Conservation (phyloP, 2,329 filamentous ascomycete species). For the Talaromyces islandicus region DNA sequence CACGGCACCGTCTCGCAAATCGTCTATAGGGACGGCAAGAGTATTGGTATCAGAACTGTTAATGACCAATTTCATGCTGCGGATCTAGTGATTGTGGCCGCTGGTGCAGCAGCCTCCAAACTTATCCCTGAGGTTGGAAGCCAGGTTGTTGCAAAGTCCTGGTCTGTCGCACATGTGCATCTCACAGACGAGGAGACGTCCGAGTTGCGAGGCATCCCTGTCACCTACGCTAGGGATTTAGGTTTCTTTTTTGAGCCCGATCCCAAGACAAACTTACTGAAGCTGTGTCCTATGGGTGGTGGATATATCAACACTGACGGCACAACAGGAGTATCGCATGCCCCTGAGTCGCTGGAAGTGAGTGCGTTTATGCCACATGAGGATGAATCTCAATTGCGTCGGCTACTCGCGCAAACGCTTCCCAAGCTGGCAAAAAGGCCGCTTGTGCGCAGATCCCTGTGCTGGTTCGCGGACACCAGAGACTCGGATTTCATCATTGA, state of each 20-base stretch:
- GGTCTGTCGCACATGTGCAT: slow-evolving; percentile 56
- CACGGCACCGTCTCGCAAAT: slow-evolving; percentile 17
- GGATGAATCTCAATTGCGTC: slow-evolving; percentile 49
- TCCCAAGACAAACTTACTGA: slow-evolving; percentile 51
- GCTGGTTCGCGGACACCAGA: slow-evolving; percentile 58
- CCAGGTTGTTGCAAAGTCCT: slow-evolving; percentile 51
- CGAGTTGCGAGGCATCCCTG: slow-evolving; percentile 52
- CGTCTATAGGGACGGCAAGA: neutral
- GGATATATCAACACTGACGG: slow-evolving; percentile 50
- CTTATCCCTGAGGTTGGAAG: slow-evolving; percentile 46
- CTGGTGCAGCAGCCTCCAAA: slow-evolving; percentile 38
- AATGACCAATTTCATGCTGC: slow-evolving; percentile 34
- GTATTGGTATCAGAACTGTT: slow-evolving; percentile 18
- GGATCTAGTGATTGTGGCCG: slow-evolving; percentile 44
- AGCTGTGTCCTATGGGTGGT: slow-evolving; percentile 55
- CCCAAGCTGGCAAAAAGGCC: slow-evolving; percentile 50
- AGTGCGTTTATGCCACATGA: slow-evolving; percentile 44
- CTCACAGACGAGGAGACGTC: slow-evolving; percentile 51
- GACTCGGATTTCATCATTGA: slow-evolving; percentile 59
- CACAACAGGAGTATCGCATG: slow-evolving; percentile 33
- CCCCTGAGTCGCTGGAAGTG: slow-evolving; percentile 34
- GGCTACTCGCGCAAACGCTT: slow-evolving; percentile 47
- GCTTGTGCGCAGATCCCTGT: slow-evolving; percentile 52
- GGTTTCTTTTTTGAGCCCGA: slow-evolving; percentile 62
- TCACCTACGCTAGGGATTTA: slow-evolving; percentile 56